These are phyloP conservation scores for Cucurbita maxima DNA, from an alignment of 306 rosid genomes.

Conservation along the genomic window DNA sequence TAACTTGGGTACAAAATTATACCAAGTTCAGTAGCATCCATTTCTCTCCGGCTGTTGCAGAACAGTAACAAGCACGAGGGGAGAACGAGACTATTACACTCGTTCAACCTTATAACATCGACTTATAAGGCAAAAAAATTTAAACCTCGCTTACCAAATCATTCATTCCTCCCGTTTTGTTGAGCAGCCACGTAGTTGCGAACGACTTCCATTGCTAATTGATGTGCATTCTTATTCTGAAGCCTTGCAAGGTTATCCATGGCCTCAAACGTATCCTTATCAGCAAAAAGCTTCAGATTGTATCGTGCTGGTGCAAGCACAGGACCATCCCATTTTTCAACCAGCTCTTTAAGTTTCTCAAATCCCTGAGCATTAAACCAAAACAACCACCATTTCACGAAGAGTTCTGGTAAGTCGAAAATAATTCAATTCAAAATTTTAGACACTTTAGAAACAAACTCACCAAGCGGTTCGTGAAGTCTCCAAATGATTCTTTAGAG, in stretches of 20 bases:
- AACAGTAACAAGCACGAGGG: conserved; percentile 24
- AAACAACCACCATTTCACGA: not conserved
- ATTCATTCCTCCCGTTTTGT: conserved; percentile 66
- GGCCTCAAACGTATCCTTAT: conserved; percentile 75
- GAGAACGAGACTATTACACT: conserved; percentile 10
- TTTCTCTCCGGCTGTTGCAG: conserved; percentile 26
- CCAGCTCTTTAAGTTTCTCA: conserved; percentile 59
- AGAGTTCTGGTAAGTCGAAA: not conserved
- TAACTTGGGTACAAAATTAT: conserved; percentile 12
- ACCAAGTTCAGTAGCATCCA: conserved; percentile 4
- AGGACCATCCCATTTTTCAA: conserved; percentile 89
- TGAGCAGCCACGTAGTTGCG: conserved; percentile 72
- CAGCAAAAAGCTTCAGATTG: conserved; percentile 77
- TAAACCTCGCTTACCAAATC: conserved; percentile 13
- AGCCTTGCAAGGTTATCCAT: conserved; percentile 55
- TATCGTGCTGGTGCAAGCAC: conserved; percentile 38
- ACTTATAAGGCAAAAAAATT: conserved; percentile 3
- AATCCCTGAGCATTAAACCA: conserved; percentile 43
- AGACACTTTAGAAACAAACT: conserved; percentile 1
- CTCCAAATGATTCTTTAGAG: conserved; percentile 86
- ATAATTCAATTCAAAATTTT: not conserved
- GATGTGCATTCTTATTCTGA: conserved; percentile 88
- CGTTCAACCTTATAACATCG: conserved; percentile 11
- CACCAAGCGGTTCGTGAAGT: conserved; percentile 67
- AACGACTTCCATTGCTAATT: conserved; percentile 75